Base-by-base conservation (phyloP, 2,329 filamentous ascomycete genomes). In the Sclerotinia nivalis region DNA sequence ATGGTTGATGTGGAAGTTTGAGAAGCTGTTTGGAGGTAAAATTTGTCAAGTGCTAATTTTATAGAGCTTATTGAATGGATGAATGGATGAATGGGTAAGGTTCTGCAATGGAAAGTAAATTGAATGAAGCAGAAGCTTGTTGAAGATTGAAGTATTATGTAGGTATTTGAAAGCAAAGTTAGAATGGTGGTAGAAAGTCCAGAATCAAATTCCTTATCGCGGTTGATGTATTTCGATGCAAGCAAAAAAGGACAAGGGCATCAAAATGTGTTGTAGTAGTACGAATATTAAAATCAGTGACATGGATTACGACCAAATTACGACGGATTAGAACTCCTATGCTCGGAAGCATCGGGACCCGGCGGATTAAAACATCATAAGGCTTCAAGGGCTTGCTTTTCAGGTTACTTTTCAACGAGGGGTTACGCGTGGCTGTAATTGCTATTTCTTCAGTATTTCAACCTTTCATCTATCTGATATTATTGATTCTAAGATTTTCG, bases 11-110 rank as follows among this genome's bases (percentile, higher is more conserved):
- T 50, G 65, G 37, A 59, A 25, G 25, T 47, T 52, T n/a, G 52
- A 37, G 65, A 12, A 68, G 37, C 40, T 59, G 65, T 68, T 59
- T 68, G 15, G 54, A 40, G 54, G 31, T 50, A 64, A 66, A 66
- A 40, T 43, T 55, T 55, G 34, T 22, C 5, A 22, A 55, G 31
- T 43, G 13, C 22, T 50, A 52, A 37, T 34, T n/a, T 20, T 4
- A 34, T 18, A 15, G 22, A 60, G 25, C 20, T 37, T 54, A 34
- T 65, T 52, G 9, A 43, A 34, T 67, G 18, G 40, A 43, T 43
- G 15, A 18, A 18, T 13, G 40, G 13, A n/a, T n/a, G n/a, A n/a
- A n/a, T n/a, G n/a, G 40, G 40, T 15, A 45, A 45, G 31, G 13
- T 31, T 25, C 59, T 68, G 54, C 31, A 50, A 52, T 50, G 31